phyloP scores from a whole-genome alignment of 2,329 filamentous ascomycete species.

The Xylaria sp. region DNA sequence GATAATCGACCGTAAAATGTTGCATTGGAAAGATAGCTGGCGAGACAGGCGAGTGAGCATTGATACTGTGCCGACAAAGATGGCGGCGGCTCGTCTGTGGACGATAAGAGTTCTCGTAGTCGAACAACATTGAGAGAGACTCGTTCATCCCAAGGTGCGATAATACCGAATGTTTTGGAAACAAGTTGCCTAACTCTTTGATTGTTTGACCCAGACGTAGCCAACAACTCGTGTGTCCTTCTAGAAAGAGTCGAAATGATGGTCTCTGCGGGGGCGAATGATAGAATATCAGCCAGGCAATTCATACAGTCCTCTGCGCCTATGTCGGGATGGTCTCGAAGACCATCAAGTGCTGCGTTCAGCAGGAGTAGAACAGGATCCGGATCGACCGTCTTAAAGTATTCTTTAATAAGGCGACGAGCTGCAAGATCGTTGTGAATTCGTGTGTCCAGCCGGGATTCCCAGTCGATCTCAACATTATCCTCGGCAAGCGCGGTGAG shows the following conservation, averaged over 20 bases:
- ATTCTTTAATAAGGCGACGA: slow-evolving; percentile 67
- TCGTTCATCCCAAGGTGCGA: slow-evolving; percentile 73
- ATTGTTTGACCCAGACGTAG: slow-evolving; percentile 76
- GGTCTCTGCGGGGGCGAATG: slow-evolving; percentile 48
- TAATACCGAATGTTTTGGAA: slow-evolving; percentile 78
- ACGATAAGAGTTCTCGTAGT: slow-evolving; percentile 45
- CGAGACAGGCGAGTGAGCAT: slow-evolving; percentile 47
- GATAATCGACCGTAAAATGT: slow-evolving; percentile 44
- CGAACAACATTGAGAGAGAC: slow-evolving; percentile 55
- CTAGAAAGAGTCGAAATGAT: slow-evolving; percentile 53
- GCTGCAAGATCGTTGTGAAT: slow-evolving; percentile 76
- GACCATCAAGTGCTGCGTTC: slow-evolving; percentile 67
- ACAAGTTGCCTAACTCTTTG: slow-evolving; percentile 73
- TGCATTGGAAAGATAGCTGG: slow-evolving; percentile 45
- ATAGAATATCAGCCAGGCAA: slow-evolving; percentile 47
- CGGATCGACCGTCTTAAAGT: slow-evolving; percentile 59
- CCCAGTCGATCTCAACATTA: slow-evolving; percentile 83
- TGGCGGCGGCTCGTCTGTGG: slow-evolving; percentile 43
- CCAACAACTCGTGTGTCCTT: slow-evolving; percentile 64
- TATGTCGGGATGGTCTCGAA: slow-evolving; percentile 57
- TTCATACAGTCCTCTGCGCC: slow-evolving; percentile 47
- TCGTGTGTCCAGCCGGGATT: slow-evolving; percentile 78
- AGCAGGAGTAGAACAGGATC: slow-evolving; percentile 59
- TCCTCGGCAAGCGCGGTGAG: slow-evolving; percentile 61
- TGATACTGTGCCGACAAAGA: slow-evolving; percentile 49